A percentile compares a stretch with the other conserved stretches of the same genome.
phyloP scores from a whole-genome alignment of 2,329 filamentous ascomycete genomes.

The Diaporthe ilicicola region DNA sequence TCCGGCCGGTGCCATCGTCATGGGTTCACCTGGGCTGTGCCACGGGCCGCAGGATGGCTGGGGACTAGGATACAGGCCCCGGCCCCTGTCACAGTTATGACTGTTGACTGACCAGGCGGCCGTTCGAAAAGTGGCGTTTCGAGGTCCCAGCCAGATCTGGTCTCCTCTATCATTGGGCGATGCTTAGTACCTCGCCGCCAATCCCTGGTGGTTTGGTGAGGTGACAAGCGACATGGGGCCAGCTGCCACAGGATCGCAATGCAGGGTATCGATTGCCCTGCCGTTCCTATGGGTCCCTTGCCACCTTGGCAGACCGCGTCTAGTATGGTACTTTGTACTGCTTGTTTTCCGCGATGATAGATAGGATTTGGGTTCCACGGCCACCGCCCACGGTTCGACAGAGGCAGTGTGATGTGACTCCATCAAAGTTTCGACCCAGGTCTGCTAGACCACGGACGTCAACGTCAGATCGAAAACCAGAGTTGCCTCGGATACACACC shows the following conservation, averaged over 20 bases:
- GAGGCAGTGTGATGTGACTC: slow-evolving; percentile 22
- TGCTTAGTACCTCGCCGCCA: slow-evolving; percentile 17
- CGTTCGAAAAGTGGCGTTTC: slow-evolving; percentile 31
- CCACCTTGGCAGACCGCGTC: background rate
- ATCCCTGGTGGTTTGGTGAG: background rate
- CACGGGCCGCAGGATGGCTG: slow-evolving; percentile 35
- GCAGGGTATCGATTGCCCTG: slow-evolving; percentile 22
- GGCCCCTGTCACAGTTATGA: slow-evolving; percentile 27
- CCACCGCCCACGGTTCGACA: slow-evolving; percentile 5
- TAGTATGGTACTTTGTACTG: background rate
- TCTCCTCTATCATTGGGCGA: slow-evolving; percentile 18
- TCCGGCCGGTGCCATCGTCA: slow-evolving; percentile 27
- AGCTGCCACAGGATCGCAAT: slow-evolving; percentile 23
- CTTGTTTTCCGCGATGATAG: background rate
- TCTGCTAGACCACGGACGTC: slow-evolving; percentile 22
- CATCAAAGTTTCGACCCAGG: slow-evolving; percentile 10
- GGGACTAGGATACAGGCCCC: slow-evolving; percentile 19
- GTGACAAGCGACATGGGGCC: slow-evolving; percentile 24
- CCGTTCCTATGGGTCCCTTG: slow-evolving; percentile 7
- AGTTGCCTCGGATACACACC: slow-evolving; percentile 14
- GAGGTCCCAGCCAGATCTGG: slow-evolving; percentile 21
- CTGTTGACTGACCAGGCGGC: slow-evolving; percentile 15
- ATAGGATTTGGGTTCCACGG: background rate
- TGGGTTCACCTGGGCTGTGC: slow-evolving; percentile 21
- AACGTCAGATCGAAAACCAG: slow-evolving; percentile 17